These are phyloP conservation scores for Camelina neglecta DNA, from an alignment of 345 rosid species.

Conservation along the genomic window DNA sequence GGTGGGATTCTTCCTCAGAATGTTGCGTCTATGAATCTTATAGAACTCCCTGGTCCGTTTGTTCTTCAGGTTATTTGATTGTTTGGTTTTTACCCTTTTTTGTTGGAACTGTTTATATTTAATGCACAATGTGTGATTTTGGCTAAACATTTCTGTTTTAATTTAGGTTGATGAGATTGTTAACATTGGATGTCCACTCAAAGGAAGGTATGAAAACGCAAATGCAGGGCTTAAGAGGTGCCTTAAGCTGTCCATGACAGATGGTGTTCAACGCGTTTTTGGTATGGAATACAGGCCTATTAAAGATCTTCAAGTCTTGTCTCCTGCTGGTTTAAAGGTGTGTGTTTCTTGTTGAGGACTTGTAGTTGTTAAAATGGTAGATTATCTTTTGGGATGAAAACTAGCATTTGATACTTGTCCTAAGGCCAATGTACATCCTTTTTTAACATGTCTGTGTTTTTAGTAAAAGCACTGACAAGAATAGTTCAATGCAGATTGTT, in stretches of 20 bases:
- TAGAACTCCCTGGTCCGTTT: constrained; percentile 82
- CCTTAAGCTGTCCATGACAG: constrained; percentile 89
- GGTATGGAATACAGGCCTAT: constrained; percentile 95
- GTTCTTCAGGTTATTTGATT: constrained; percentile 71
- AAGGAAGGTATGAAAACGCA: constrained; percentile 72
- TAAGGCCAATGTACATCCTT: constrained; percentile 2
- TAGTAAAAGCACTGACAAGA: constrained; percentile 13
- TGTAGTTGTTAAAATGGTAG: constrained; percentile 13
- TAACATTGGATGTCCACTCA: constrained; percentile 74
- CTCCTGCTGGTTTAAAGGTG: constrained; percentile 86
- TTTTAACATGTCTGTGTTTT: background rate
- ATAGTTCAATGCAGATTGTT: constrained; percentile 58
- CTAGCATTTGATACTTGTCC: constrained; percentile 11
- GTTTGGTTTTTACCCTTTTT: background rate
- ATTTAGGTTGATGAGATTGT: constrained; percentile 94
- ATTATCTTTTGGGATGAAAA: background rate
- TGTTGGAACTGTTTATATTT: background rate
- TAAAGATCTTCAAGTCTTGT: constrained; percentile 75
- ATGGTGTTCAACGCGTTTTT: constrained; percentile 88
- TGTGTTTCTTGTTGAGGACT: constrained; percentile 24
- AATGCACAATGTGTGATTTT: constrained; percentile 11
- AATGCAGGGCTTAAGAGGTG: constrained; percentile 83
- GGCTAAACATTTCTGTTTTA: constrained; percentile 4
- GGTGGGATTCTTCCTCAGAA: constrained; percentile 77
- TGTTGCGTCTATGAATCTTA: constrained; percentile 69